Evolutionary conservation across 176 grass and related monocot species (phyloP), one percentile per base, ranked within the genome.

Genomic region (Triticum timopheevii): DNA sequence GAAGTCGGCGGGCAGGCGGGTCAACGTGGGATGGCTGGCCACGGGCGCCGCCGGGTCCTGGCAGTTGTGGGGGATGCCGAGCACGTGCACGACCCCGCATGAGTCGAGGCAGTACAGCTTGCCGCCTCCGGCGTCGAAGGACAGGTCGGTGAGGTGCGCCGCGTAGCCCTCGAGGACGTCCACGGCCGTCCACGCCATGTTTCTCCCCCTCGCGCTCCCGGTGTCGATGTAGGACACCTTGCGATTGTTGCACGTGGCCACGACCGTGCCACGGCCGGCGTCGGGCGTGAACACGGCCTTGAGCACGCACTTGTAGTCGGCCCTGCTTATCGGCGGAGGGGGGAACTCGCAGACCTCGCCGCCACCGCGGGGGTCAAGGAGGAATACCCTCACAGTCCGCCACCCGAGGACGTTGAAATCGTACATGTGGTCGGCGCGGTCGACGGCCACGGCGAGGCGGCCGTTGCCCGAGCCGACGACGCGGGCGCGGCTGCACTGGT

Each of bases 221-320:
- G 31, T 45, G 61, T 65, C 64, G 52, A 61, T 33, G 61, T 52
- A 86, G 44, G 61, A 31, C 13, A 76, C 3, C 17, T 7, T 30
- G 33, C 16, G 0, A 3, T 10, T 1, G 63, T 12, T 65, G 10
- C 22, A 79, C 73, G 83, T 70, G 3, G 65, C 52, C 28, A 71
- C 54, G 3, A 75, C 74, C 0, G 38, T 61, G 35, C 56, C 35
- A 73, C 61, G 36, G 2, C 20, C 12, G 1, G 9, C 2, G 15
- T 79, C 9, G 0, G 87, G 87, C 64, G 74, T 39, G 38, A 88
- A 79, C 38, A 79, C 65, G 49, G 79, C 1, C 73, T 84, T 88
- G 36, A 0, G 23, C 45, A 82, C 79, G 19, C 1, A 35, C 19
- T 54, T 0, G 25, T 10, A 0, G 4, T 17, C 63, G 0, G 3